Evolutionary conservation across 2,329 filamentous ascomycete species (phyloP).

Genomic region (Ophiosphaerella narmari): DNA sequence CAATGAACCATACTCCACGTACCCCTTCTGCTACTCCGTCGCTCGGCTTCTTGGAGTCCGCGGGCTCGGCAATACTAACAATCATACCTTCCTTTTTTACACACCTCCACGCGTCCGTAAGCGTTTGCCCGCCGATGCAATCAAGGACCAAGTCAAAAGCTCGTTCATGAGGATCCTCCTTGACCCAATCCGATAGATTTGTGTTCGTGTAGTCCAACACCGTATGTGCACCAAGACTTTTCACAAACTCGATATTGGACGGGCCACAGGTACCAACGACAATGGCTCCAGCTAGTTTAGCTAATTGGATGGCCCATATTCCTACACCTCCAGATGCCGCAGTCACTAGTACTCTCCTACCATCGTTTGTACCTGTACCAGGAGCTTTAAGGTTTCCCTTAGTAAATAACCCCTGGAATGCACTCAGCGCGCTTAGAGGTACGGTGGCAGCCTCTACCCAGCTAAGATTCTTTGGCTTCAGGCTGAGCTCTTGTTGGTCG

Average conservation of each 20-base stretch:
- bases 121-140: conserved; percentile 48
- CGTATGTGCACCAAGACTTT: conserved; percentile 47
- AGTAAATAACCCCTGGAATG: conserved; percentile 50
- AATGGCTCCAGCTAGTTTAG: conserved; percentile 43
- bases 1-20: conserved; percentile 49
- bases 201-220: conserved; percentile 48
- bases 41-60: conserved; percentile 33
- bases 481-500: conserved; percentile 44
- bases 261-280: conserved; percentile 49
- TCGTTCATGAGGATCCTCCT: conserved; percentile 19
- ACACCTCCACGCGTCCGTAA: conserved; percentile 51
- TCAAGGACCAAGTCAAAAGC: conserved; percentile 54
- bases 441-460: conserved; percentile 47
- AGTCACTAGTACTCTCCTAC: conserved; percentile 50
- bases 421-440: conserved; percentile 49
- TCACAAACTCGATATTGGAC: conserved; percentile 48
- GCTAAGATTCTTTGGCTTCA: conserved; percentile 40
- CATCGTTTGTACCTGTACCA: conserved; percentile 4
- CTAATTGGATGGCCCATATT: conserved; percentile 51
- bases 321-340: conserved; percentile 54
- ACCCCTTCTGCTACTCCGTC: conserved; percentile 35
- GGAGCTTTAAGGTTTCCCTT: conserved; percentile 12
- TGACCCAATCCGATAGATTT: conserved; percentile 41
- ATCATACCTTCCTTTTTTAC: conserved; percentile 45
- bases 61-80: conserved; percentile 49